A percentile compares a stretch with the other conserved stretches of the same genome.
phyloP scores from a whole-genome alignment of 75 land plant genomes.

The Selaginella moellendorffii region DNA sequence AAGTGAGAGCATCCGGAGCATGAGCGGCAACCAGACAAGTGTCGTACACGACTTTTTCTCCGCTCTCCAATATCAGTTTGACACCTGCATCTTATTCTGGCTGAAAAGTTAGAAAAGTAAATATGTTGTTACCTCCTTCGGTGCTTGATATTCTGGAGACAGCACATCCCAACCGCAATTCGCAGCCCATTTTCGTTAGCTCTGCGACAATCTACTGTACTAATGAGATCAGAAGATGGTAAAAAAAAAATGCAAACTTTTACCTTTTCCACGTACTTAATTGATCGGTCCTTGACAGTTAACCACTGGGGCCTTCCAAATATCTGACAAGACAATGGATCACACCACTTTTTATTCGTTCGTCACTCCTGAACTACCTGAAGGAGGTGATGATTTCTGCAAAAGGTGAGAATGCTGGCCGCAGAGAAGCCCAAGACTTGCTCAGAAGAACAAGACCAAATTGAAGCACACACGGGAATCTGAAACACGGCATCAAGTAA shows the following conservation, averaged over 20 bases:
- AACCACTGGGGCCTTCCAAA: slow-evolving; percentile 99
- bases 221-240: neutral
- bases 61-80: too few species aligned
- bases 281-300: slow-evolving; percentile 66
- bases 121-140: slow-evolving; percentile 33
- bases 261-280: slow-evolving; percentile 72
- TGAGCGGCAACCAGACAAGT: slow-evolving; percentile 62
- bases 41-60: slow-evolving; percentile 37
- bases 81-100: slow-evolving; percentile 47
- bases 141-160: slow-evolving; percentile 37
- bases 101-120: too few species aligned
- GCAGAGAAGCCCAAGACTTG: slow-evolving; percentile 67
- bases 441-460: slow-evolving; percentile 87
- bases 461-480: slow-evolving; percentile 87
- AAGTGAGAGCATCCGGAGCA: slow-evolving; percentile 79
- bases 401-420: slow-evolving; percentile 68
- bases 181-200: slow-evolving; percentile 38
- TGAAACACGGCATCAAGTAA: slow-evolving; percentile 8
- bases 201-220: slow-evolving; percentile 44
- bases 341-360: too few species aligned
- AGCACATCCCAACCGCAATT: slow-evolving; percentile 36
- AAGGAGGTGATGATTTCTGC: slow-evolving; percentile 75
- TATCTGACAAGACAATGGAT: slow-evolving; percentile 49
- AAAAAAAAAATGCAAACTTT: neutral
- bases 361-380: slow-evolving; percentile 60